These are phyloP conservation scores for Orychophragmus violaceus DNA, from an alignment of 345 rosid species.

Conservation along the genomic window DNA sequence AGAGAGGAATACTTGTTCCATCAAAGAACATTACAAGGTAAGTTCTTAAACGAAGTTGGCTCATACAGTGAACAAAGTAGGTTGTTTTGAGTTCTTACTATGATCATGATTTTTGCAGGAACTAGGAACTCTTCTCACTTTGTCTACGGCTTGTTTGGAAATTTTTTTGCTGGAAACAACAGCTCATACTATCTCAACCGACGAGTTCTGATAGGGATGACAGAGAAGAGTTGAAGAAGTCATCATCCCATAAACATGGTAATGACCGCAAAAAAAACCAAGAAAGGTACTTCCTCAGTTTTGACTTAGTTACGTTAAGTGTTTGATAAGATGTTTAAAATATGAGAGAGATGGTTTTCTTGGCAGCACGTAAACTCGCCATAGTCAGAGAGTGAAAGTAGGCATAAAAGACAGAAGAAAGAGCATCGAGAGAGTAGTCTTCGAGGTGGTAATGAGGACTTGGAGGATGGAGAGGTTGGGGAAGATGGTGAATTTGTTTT, in stretches of 20 bases:
- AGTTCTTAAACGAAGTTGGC: neutral
- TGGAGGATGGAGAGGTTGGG: slow-evolving; percentile 96
- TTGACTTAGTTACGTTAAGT: neutral
- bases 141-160: neutral
- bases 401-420: slow-evolving; percentile 71
- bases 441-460: slow-evolving; percentile 64
- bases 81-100: slow-evolving; percentile 13
- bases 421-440: slow-evolving; percentile 69
- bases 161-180: too few species aligned
- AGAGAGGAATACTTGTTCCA: slow-evolving; percentile 80
- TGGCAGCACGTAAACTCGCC: slow-evolving; percentile 52
- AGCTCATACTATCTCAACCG: slow-evolving; percentile 8
- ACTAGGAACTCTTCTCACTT: slow-evolving; percentile 10
- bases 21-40: slow-evolving; percentile 54
- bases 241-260: slow-evolving; percentile 65
- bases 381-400: slow-evolving; percentile 70
- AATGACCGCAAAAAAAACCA: slow-evolving; percentile 79
- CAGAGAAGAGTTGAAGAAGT: slow-evolving; percentile 64
- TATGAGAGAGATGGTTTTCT: neutral
- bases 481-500: slow-evolving; percentile 94
- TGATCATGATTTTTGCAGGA: slow-evolving; percentile 21
- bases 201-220: slow-evolving; percentile 88
- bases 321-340: neutral
- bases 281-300: slow-evolving; percentile 62
- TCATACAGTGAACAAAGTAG: neutral